phyloP scores from a whole-genome alignment of 1,284 basidiomycete genomes.

The Pterulicium gracile region DNA sequence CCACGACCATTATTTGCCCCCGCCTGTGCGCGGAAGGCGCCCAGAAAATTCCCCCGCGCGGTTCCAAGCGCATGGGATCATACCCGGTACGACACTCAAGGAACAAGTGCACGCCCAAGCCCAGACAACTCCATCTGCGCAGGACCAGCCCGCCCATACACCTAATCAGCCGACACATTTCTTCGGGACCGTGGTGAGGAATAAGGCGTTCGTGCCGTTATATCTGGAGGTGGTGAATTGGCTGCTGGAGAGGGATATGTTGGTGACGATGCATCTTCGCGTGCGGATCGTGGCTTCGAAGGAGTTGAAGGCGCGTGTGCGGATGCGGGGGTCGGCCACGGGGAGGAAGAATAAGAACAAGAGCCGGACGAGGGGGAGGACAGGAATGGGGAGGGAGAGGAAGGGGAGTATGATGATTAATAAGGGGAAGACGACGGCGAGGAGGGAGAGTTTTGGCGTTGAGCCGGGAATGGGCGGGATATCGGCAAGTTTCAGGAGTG shows the following conservation, averaged over 20 bases:
- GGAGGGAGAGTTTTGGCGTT: conserved; percentile 6
- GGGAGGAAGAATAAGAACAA: conserved; percentile 14
- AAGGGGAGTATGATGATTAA: conserved; percentile 16
- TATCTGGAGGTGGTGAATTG: conserved; percentile 85
- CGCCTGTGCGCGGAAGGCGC: too few relatives aligned
- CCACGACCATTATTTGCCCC: too few relatives aligned
- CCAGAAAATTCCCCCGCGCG: neutral
- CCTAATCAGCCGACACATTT: conserved; percentile 22
- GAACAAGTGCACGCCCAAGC: conserved; percentile 15
- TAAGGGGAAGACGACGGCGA: conserved; percentile 13
- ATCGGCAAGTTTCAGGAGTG: neutral
- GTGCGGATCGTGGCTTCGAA: conserved; percentile 76
- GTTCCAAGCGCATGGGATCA: too few relatives aligned
- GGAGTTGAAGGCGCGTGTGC: conserved; percentile 57
- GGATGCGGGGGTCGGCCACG: conserved; percentile 26
- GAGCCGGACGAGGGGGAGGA: conserved; percentile 12
- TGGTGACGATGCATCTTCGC: conserved; percentile 79
- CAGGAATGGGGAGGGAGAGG: too few relatives aligned
- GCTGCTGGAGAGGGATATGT: conserved; percentile 81
- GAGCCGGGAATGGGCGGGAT: neutral
- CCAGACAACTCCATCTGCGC: conserved; percentile 48
- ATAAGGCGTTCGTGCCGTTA: conserved; percentile 54
- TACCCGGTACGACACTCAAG: too few relatives aligned
- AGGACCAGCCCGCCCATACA: neutral
- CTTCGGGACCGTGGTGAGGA: conserved; percentile 65